Evolutionary conservation across 2,329 filamentous ascomycete species (phyloP).

Genomic region (Colletotrichum spinosum): DNA sequence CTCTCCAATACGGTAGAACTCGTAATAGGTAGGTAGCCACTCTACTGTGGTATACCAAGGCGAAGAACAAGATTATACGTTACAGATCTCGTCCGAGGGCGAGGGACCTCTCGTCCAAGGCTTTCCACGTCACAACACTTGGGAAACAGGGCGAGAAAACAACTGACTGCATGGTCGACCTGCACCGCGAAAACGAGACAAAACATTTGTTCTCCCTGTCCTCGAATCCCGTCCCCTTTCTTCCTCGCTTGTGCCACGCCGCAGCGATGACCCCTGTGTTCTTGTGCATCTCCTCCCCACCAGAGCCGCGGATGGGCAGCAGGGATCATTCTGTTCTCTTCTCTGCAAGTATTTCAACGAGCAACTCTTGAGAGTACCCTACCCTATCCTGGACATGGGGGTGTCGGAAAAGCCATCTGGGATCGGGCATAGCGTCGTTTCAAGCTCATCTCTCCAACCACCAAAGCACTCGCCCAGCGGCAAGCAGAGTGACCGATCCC

Average conservation of each 20-base stretch:
- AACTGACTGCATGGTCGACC: background rate
- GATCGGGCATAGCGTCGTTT: constrained; percentile 36
- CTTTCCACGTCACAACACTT: background rate
- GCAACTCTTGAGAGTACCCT: background rate
- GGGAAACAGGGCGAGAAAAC: background rate
- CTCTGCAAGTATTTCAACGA: background rate
- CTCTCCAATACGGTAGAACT: too few relatives aligned
- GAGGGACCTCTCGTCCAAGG: too few relatives aligned
- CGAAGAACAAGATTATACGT: too few relatives aligned
- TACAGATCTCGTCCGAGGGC: too few relatives aligned
- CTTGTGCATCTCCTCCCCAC: constrained; percentile 23
- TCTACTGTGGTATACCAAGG: too few relatives aligned
- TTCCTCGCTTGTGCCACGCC: background rate
- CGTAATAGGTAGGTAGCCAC: too few relatives aligned
- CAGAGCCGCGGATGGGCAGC: constrained; percentile 25
- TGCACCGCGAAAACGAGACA: background rate
- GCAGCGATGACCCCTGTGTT: background rate
- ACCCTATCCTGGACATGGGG: constrained; percentile 3
- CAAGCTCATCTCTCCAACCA: constrained; percentile 26
- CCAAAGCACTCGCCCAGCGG: constrained; percentile 18
- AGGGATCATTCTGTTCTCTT: constrained; percentile 18
- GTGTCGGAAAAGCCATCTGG: constrained; percentile 9
- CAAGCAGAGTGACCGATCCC: constrained; percentile 16
- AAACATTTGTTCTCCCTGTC: constrained; percentile 19
- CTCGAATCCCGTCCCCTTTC: background rate